Evolutionary conservation across 257 asterid genomes (phyloP), one percentile per base, ranked within the genome.

Genomic region (Primulina tabacum): DNA sequence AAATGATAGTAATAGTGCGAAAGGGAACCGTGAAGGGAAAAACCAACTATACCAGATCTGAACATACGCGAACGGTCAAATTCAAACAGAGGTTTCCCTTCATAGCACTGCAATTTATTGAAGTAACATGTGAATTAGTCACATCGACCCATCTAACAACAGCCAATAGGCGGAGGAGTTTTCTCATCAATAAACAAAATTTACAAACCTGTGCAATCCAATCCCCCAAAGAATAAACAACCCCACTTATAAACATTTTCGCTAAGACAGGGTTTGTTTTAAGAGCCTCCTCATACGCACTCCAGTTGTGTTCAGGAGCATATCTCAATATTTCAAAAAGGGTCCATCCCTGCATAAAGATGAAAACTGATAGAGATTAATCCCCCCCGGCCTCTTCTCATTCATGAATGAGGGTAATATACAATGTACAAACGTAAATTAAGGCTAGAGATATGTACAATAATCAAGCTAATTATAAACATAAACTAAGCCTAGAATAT

Each of bases 271-370:
- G 97, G 69, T 91, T 91, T 16, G 86, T 72, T 77, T 80, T 89
- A 52, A 91, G 95, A 79, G 92, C 92, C 77, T 84, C 95, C 78
- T 91, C 96, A 28, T 91, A 89, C 21, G 97, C 97, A 76, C 61
- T 84, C 96, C 97, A 89, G 78, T 82, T 89, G 81, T 91, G 97
- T 65, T 84, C 90, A 21, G 97, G 96, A 8, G 95, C 96, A 52
- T 91, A 91, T 79, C 96, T 85, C 76, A 91, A 50, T 79, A 91
- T 87, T 76, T 91, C 96, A 24, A 37, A 89, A 29, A 91, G 70
- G 21, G 97, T 89, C 97, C 97, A 91, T 62, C 96, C 97, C 97
- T 91, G 66, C 12, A 60, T 29, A 70, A 50, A 71, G 75, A 73
- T 56, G 38, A 61, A 67, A n/a, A n/a, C n/a, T 21, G 24, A 21